These are phyloP conservation scores for Monosporozyma siamensis DNA, from an alignment of 805 yeast species.

Conservation along the genomic window DNA sequence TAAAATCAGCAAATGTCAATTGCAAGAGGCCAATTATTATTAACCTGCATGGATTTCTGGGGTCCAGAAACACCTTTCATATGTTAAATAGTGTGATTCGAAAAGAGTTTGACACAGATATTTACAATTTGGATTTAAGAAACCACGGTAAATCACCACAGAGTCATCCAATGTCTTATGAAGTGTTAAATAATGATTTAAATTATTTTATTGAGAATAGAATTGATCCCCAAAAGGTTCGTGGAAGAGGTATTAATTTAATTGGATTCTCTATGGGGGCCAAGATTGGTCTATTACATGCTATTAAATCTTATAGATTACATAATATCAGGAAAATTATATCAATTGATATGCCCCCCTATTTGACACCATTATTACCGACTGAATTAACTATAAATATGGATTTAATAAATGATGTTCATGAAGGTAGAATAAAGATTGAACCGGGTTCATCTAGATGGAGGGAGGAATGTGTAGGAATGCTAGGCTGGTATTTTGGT, in stretches of 20 bases:
- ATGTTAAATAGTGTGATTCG: slow-evolving; percentile 33
- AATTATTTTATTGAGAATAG: slow-evolving; percentile 27
- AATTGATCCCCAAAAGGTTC: slow-evolving; percentile 8
- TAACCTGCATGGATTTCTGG: slow-evolving; percentile 47
- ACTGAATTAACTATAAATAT: slow-evolving; percentile 16
- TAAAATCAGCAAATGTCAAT: slow-evolving; percentile 7
- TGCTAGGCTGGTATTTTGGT: slow-evolving; percentile 24
- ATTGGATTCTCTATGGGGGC: slow-evolving; percentile 59
- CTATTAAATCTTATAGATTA: slow-evolving; percentile 19
- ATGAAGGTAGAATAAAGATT: slow-evolving; percentile 14
- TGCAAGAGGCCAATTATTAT: slow-evolving; percentile 32
- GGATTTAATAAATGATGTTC: slow-evolving; percentile 15
- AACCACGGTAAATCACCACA: slow-evolving; percentile 46
- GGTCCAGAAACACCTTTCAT: slow-evolving; percentile 38
- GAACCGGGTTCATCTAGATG: slow-evolving; percentile 17
- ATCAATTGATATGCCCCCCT: slow-evolving; percentile 34
- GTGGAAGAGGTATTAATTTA: slow-evolving; percentile 26
- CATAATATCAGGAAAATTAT: slow-evolving; percentile 28
- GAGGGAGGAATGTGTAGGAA: slow-evolving; percentile 14
- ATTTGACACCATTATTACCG: slow-evolving; percentile 17
- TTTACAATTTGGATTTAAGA: slow-evolving; percentile 41
- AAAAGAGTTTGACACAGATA: slow-evolving; percentile 26
- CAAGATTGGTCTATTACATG: slow-evolving; percentile 41
- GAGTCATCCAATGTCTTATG: slow-evolving; percentile 38
- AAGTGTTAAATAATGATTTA: slow-evolving; percentile 37